A percentile compares a stretch with the other conserved stretches of the same genome.
Evolutionary conservation across 163 green algal genomes (phyloP).

Genomic region (Chlamydomonas reinhardtii): DNA sequence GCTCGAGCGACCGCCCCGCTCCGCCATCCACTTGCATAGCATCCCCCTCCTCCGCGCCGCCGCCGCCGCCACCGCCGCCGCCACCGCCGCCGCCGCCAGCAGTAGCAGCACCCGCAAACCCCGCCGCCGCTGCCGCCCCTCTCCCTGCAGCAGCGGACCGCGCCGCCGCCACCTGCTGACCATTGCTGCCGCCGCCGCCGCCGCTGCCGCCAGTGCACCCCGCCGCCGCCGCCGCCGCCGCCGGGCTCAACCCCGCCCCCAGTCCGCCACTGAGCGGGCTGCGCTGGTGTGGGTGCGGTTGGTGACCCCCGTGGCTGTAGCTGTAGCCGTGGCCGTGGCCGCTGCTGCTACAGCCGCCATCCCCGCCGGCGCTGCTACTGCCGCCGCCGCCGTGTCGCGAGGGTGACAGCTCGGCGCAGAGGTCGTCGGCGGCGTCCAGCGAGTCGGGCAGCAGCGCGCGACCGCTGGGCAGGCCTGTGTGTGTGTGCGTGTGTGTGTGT

Average conservation of each 20-base stretch:
- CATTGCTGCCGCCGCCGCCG: not conserved
- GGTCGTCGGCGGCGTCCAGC: constrained; percentile 54
- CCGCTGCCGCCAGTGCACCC: no score
- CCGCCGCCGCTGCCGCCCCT: not conserved
- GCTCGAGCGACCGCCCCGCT: constrained; percentile 12
- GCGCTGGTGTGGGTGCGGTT: not conserved
- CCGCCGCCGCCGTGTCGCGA: not conserved
- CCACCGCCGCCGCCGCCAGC: no score
- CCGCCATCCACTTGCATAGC: no score
- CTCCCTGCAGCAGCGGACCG: no score
- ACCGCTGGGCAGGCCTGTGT: constrained; percentile 51
- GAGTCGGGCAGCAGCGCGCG: constrained; percentile 53
- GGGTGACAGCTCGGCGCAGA: constrained; percentile 40
- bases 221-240: no score
- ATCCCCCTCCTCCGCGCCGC: not conserved
- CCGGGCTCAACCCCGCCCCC: no score
- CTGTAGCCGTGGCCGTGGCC: not conserved
- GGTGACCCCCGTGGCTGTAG: not conserved
- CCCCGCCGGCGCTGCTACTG: not conserved
- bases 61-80: no score
- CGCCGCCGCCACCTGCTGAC: not conserved
- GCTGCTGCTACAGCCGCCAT: not conserved
- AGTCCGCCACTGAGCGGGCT: not conserved
- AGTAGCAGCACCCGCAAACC: no score
- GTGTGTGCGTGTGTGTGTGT: no score